Conservation (phyloP, 2,329 filamentous ascomycete genomes). For the Chrysosporium keratinophilum region DNA sequence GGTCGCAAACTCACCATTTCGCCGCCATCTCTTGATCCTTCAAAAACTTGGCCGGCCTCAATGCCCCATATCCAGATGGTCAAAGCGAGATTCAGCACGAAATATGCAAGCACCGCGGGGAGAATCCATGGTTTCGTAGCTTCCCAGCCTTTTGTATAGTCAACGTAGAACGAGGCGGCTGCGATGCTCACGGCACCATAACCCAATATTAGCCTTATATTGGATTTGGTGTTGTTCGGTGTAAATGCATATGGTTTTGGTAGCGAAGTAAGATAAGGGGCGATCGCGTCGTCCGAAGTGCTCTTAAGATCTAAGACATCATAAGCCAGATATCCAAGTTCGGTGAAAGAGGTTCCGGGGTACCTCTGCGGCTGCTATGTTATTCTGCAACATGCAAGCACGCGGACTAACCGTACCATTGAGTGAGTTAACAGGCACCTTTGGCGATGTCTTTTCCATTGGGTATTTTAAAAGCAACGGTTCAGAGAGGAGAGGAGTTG, state of each 20-base stretch:
- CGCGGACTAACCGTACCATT: constrained; percentile 28
- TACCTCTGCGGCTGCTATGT: not conserved
- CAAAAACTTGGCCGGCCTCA: constrained; percentile 73
- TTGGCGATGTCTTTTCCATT: constrained; percentile 24
- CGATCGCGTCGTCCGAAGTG: constrained; percentile 87
- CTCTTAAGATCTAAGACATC: constrained; percentile 72
- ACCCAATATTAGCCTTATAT: constrained; percentile 73
- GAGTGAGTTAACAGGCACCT: constrained; percentile 38
- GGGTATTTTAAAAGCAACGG: not conserved
- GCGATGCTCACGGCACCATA: constrained; percentile 73
- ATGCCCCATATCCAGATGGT: constrained; percentile 77
- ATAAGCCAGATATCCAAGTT: constrained; percentile 3
- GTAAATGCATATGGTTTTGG: constrained; percentile 52
- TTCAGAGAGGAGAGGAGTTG: not conserved
- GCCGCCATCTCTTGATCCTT: constrained; percentile 59
- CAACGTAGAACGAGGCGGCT: constrained; percentile 75
- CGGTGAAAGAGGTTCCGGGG: not conserved
- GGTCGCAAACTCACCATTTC: constrained; percentile 42
- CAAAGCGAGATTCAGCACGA: constrained; percentile 63
- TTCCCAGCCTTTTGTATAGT: constrained; percentile 87
- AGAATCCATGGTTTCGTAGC: constrained; percentile 71
- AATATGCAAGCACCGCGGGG: constrained; percentile 68
- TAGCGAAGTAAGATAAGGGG: constrained; percentile 87
- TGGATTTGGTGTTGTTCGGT: constrained; percentile 69
- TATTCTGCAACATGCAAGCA: not conserved